phyloP scores from a whole-genome alignment of 768 basidiomycete species.

The Sarcomyxa edulis region DNA sequence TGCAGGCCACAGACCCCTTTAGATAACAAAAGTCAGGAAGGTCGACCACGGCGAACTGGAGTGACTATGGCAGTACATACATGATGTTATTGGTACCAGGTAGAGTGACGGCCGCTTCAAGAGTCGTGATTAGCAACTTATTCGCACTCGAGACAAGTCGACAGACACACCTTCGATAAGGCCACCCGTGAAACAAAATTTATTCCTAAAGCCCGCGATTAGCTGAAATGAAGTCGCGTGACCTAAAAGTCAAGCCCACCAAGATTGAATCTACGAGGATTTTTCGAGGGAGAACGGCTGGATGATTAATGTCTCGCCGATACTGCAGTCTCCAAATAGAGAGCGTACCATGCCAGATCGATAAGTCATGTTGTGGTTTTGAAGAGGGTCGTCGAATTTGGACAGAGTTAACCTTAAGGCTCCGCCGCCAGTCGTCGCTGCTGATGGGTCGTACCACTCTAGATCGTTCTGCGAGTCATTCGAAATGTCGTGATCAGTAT shows the following conservation, averaged over 20 bases:
- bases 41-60: conserved; percentile 1
- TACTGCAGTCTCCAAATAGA: no score
- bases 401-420: conserved; percentile 67
- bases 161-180: conserved; percentile 43
- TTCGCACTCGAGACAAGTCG: not conserved
- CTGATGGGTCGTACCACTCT: conserved; percentile 76
- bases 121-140: not conserved
- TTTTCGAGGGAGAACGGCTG: not conserved
- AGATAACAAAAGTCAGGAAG: no score
- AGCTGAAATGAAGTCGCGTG: not conserved
- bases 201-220: conserved; percentile 27
- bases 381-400: conserved; percentile 32
- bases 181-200: conserved; percentile 80
- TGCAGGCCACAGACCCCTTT: conserved; percentile 33
- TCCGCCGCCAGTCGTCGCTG: conserved; percentile 64
- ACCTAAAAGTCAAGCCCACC: conserved; percentile 14
- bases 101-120: conserved; percentile 31
- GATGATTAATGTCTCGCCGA: not conserved
- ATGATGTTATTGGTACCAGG: conserved; percentile 33
- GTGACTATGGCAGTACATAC: conserved; percentile 4
- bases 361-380: conserved; percentile 70
- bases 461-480: conserved; percentile 45
- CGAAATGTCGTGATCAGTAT: conserved; percentile 2
- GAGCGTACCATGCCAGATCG: conserved; percentile 41
- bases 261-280: conserved; percentile 29